Evolutionary conservation across 192 early-diverging fungal genomes (phyloP).

Genomic region (Entophlyctis luteolus): DNA sequence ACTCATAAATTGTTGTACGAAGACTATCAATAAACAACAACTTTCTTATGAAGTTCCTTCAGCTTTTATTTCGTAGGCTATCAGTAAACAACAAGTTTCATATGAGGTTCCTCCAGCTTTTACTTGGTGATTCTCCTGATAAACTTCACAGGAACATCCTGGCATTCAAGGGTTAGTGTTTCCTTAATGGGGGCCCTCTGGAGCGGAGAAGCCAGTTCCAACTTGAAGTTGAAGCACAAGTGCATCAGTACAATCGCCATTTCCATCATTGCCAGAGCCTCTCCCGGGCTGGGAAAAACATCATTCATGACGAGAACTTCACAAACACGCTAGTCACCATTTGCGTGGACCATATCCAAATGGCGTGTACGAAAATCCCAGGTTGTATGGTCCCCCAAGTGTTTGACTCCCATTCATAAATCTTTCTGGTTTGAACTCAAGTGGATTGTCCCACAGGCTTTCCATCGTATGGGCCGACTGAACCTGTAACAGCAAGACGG

Average conservation of each 20-base stretch:
- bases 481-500: background rate
- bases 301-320: background rate
- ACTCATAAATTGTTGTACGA: too few relatives aligned
- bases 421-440: background rate
- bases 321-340: background rate
- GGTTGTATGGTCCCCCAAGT: background rate
- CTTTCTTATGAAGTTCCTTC: background rate
- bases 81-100: too few relatives aligned
- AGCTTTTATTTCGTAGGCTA: too few relatives aligned
- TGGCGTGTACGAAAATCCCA: background rate
- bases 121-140: too few relatives aligned
- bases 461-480: background rate
- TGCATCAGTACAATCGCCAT: background rate
- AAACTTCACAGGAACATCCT: background rate
- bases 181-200: background rate
- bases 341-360: conserved; percentile 2
- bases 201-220: background rate
- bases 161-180: background rate
- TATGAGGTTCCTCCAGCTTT: background rate
- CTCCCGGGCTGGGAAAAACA: background rate
- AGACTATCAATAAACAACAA: background rate
- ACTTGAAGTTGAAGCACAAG: background rate
- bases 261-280: conserved; percentile 2
- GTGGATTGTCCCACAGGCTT: background rate
- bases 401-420: background rate